A percentile compares a stretch with the other conserved stretches of the same genome.
phyloP scores from a whole-genome alignment of 805 yeast species.

The Hanseniaspora osmophila region DNA sequence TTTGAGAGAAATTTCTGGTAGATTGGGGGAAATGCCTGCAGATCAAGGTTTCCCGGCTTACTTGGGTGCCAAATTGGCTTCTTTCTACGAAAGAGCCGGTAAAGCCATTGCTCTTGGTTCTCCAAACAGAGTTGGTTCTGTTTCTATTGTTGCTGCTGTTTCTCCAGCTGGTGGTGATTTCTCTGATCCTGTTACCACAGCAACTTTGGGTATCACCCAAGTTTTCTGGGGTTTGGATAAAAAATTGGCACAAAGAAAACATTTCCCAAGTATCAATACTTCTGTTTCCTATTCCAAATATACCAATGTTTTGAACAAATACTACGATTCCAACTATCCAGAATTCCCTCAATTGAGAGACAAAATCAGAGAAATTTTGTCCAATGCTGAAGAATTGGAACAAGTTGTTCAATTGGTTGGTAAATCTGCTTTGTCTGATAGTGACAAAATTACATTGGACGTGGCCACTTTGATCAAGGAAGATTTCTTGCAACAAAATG shows the following conservation, averaged over 20 bases:
- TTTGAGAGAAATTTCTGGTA: conserved; percentile 97
- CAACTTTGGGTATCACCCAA: conserved; percentile 98
- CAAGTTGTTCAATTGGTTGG: conserved; percentile 99
- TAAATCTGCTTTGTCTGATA: conserved; percentile 90
- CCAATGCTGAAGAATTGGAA: conserved; percentile 96
- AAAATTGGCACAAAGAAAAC: conserved; percentile 98
- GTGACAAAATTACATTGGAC: conserved; percentile 92
- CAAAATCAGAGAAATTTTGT: conserved; percentile 82
- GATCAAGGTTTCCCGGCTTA: conserved; percentile 99
- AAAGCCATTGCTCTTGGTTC: conserved; percentile 89
- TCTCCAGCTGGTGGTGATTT: conserved; percentile 99
- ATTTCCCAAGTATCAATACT: conserved; percentile 97
- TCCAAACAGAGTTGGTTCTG: conserved; percentile 93
- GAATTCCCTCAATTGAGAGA: conserved; percentile 85
- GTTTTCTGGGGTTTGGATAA: conserved; percentile 99
- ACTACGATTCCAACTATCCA: conserved; percentile 74
- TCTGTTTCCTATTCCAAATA: conserved; percentile 93
- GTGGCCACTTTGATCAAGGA: conserved; percentile 86
- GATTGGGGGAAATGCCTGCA: conserved; percentile 99
- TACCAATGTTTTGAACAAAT: conserved; percentile 73
- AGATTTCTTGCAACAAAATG: conserved; percentile 97
- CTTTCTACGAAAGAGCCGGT: conserved; percentile 99
- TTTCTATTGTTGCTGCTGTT: conserved; percentile 98
- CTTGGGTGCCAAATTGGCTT: conserved; percentile 95
- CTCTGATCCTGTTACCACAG: conserved; percentile 97